Evolutionary conservation across 179 eudicot genomes (phyloP).

Genomic region (Heliamphora pulchella): DNA sequence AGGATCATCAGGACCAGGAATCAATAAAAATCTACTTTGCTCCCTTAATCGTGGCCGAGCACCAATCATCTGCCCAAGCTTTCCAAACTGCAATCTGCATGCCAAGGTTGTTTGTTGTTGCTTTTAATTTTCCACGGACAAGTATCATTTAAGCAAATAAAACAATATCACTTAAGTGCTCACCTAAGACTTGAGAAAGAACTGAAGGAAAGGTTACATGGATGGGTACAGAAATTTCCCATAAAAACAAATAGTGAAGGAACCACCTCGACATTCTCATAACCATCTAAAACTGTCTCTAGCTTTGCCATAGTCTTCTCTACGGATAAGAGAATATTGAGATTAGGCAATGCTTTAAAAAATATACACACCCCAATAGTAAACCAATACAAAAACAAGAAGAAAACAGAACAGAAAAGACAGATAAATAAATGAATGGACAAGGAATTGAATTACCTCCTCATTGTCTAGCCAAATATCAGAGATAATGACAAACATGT

Average conservation of each 20-base stretch:
- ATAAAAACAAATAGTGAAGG: slow-evolving; percentile 93
- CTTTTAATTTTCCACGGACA: background rate
- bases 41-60: slow-evolving; percentile 58
- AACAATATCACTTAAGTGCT: slow-evolving; percentile 17
- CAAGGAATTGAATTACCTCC: slow-evolving; percentile 41
- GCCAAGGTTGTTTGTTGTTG: background rate
- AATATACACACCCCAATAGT: background rate
- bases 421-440: slow-evolving; percentile 5
- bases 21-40: slow-evolving; percentile 69
- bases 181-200: slow-evolving; percentile 76
- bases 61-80: slow-evolving; percentile 80
- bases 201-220: slow-evolving; percentile 72
- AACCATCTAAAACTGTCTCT: slow-evolving; percentile 60
- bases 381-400: background rate
- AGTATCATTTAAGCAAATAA: background rate
- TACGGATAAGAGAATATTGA: slow-evolving; percentile 23
- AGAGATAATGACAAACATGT: slow-evolving; percentile 89
- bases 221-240: slow-evolving; percentile 86
- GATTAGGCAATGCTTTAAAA: slow-evolving; percentile 13
- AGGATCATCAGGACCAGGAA: slow-evolving; percentile 90
- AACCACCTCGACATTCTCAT: slow-evolving; percentile 78
- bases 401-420: slow-evolving; percentile 8
- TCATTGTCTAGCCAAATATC: slow-evolving; percentile 88
- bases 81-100: slow-evolving; percentile 76
- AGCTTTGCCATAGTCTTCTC: slow-evolving; percentile 86